Evolutionary conservation across 2,329 filamentous ascomycete species (phyloP), one percentile per base, ranked within the genome.

Genomic region (Aspergillus latus): DNA sequence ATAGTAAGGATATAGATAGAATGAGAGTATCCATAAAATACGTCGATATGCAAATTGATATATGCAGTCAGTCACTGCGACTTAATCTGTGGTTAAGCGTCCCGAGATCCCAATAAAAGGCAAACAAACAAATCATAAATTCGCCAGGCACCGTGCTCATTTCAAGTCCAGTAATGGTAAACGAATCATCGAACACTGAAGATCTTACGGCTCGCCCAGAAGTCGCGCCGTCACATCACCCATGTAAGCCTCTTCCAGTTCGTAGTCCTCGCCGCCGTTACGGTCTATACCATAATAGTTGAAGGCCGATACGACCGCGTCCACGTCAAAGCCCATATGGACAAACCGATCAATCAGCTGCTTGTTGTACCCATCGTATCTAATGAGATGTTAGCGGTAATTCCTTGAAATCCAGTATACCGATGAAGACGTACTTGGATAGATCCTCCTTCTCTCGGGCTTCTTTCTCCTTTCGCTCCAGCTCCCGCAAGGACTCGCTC

Each of bases 261-360:
- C 87, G 71, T 95, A 94, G 69, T 94, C 89, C 63, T 87, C 80
- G 0, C 92, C 92, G 28, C 82, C 83, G 64, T 88, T 90, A 15
- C 84, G 84, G 60, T 93, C 89, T 63, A 96, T 92, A 5, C 90
- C 89, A 6, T 94, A 87, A 59, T 83, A 89, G 51, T 88, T 82
- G 67, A 97, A 96, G 0, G 91, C 90, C 8, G 88, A 83, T 0
- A 97, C 91, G 1, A 97, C 91, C n/a, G 84, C 82, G 48, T 92
- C 89, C 1, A 96, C 83, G 55, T 91, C 87, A 66, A 97, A 97
- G 9, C 93, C 93, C 93, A 97, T 97, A 65, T 80, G 84, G 13
- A 89, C 85, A 65, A 97, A 97, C 4, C 88, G 84, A 67, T 94
- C 86, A 62, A 97, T 84, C 40, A 97, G 80, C 32, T 88, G 83